Evolutionary conservation across 2,329 filamentous ascomycete species (phyloP).

Genomic region (Paramyrothecium sp.): DNA sequence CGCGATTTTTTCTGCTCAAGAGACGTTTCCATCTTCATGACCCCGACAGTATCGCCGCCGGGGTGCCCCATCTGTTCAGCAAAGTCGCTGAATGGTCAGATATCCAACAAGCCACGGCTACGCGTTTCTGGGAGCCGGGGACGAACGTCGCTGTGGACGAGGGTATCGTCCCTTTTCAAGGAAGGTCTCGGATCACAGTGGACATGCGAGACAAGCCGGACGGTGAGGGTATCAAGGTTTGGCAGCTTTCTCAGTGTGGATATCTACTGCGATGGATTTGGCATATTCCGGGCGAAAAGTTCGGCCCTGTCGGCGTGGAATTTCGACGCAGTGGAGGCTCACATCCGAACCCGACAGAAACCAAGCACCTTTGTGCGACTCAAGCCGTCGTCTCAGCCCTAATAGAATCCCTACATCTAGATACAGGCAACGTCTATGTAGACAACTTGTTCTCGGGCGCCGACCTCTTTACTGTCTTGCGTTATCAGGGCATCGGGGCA

Average conservation of each 20-base stretch:
- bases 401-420: too few species aligned
- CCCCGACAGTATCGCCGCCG: background rate
- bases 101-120: background rate
- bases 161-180: slow-evolving; percentile 1
- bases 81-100: slow-evolving; percentile 1
- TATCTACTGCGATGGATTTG: slow-evolving; percentile 1
- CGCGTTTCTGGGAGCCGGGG: background rate
- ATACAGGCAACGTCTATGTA: background rate
- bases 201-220: background rate
- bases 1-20: background rate
- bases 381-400: too few species aligned
- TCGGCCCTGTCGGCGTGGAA: too few species aligned
- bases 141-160: slow-evolving; percentile 1
- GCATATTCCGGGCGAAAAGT: background rate
- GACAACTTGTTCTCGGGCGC: slow-evolving; percentile 1
- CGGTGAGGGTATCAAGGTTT: background rate
- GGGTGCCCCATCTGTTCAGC: background rate
- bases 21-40: slow-evolving; percentile 1
- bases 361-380: too few species aligned
- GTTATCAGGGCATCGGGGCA: background rate
- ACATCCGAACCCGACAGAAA: too few species aligned
- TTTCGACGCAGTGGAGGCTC: too few species aligned
- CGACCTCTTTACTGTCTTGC: background rate
- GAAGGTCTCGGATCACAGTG: background rate
- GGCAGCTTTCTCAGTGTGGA: background rate